Evolutionary conservation across 495 filamentous ascomycete species (phyloP).

Genomic region (Apodospora peruviana): DNA sequence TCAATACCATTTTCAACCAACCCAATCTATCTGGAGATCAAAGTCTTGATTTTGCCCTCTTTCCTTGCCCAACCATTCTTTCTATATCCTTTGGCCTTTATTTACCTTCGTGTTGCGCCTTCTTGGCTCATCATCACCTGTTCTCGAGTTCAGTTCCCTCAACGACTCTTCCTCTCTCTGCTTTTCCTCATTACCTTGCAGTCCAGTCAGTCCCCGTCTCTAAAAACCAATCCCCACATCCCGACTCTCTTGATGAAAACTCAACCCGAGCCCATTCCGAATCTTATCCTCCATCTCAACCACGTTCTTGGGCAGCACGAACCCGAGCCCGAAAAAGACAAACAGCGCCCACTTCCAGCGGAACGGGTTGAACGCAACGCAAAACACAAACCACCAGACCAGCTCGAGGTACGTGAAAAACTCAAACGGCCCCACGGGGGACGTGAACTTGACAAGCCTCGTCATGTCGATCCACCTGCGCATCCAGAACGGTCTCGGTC

Average conservation of each 20-base stretch:
- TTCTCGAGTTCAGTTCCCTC: too few species aligned
- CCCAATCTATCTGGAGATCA: too few species aligned
- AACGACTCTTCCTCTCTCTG: too few species aligned
- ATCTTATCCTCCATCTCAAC: conserved; percentile 59
- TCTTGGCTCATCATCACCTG: too few species aligned
- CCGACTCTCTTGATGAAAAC: neutral
- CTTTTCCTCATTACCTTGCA: neutral
- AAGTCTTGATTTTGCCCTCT: neutral
- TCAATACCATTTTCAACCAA: too few species aligned
- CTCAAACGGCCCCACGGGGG: conserved; percentile 70
- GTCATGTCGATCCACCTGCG: conserved; percentile 85
- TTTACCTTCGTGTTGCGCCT: too few species aligned
- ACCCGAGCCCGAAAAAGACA: conserved; percentile 71
- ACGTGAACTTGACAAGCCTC: conserved; percentile 58
- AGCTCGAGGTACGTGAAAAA: conserved; percentile 87
- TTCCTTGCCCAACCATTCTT: neutral
- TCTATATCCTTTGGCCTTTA: neutral
- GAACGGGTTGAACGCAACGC: conserved; percentile 74
- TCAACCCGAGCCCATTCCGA: conserved; percentile 35
- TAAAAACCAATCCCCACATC: conserved; percentile 18
- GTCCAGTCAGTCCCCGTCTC: too few species aligned
- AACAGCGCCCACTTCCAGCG: conserved; percentile 77
- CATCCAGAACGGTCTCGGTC: conserved; percentile 69
- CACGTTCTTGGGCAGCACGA: conserved; percentile 57
- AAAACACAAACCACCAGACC: conserved; percentile 79